Evolutionary conservation across 495 filamentous ascomycete species (phyloP).

Genomic region (Hyaloscypha bicolor): DNA sequence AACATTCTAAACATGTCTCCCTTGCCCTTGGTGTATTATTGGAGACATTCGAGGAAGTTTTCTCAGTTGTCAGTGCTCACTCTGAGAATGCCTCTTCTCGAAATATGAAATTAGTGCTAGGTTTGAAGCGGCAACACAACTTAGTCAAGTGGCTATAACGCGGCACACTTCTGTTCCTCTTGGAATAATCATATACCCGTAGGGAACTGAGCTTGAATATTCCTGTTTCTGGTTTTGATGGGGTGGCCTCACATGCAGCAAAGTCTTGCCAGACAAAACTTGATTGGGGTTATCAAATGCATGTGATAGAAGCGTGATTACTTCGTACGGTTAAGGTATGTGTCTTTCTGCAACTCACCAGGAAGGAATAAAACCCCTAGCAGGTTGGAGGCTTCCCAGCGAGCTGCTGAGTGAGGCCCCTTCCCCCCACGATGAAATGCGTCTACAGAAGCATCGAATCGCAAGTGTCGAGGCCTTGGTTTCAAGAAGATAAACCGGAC

Average conservation of each 20-base stretch:
- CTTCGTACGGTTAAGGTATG: not conserved
- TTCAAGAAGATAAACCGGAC: not conserved
- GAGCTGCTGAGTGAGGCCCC: too few species aligned
- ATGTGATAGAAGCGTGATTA: not conserved
- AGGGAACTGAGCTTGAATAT: not conserved
- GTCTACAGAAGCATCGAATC: not conserved
- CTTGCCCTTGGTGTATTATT: not conserved
- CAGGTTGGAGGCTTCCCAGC: too few species aligned
- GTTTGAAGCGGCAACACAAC: not conserved
- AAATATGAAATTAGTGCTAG: not conserved
- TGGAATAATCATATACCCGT: not conserved
- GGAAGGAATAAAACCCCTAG: not conserved
- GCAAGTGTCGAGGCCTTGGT: not conserved
- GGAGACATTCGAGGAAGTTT: not conserved
- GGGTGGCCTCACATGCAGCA: not conserved
- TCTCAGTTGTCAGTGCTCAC: not conserved
- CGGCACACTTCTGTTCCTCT: not conserved
- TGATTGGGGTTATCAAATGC: not conserved
- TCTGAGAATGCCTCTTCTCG: not conserved
- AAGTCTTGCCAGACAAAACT: not conserved
- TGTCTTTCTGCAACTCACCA: not conserved
- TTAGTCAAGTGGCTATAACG: not conserved
- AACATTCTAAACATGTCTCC: not conserved
- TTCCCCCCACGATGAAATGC: too few species aligned
- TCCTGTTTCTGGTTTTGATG: not conserved